Conservation (phyloP, 2,329 filamentous ascomycete species). For the Clarireedia paspali region DNA sequence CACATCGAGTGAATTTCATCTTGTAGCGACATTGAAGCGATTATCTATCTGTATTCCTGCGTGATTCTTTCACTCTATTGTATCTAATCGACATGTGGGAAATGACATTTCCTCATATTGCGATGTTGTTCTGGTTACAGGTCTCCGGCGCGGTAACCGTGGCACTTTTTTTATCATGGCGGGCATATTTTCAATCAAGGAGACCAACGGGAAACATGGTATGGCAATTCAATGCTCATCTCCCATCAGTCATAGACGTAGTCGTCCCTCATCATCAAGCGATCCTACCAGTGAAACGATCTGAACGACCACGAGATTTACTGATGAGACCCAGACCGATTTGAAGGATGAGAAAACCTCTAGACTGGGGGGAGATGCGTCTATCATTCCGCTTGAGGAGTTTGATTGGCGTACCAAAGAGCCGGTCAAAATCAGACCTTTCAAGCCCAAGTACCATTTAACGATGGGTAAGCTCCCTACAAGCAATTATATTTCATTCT, state of each 20-base stretch:
- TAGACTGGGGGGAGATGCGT: not conserved
- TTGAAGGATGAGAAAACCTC: not conserved
- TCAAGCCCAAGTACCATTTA: constrained; percentile 54
- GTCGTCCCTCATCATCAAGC: not conserved
- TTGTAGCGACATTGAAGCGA: too few species aligned
- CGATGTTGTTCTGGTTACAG: not conserved
- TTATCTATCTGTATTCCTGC: too few species aligned
- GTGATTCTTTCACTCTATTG: too few species aligned
- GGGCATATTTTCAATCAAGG: not conserved
- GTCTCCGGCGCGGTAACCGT: not conserved
- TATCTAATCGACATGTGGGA: too few species aligned
- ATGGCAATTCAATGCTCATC: not conserved
- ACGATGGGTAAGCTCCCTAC: constrained; percentile 49
- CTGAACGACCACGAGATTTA: not conserved
- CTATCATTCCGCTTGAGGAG: constrained; percentile 32
- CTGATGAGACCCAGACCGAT: not conserved
- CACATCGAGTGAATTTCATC: too few species aligned
- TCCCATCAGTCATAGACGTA: not conserved
- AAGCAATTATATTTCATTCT: too few species aligned
- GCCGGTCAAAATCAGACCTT: constrained; percentile 46
- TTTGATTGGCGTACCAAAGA: constrained; percentile 44
- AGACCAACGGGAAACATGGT: not conserved
- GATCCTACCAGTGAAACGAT: not conserved
- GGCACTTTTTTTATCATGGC: not conserved
- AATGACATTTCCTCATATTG: not conserved